Evolutionary conservation across 352 stramenopile species (phyloP).

Genomic region (Salisapilia sapeloensis): DNA sequence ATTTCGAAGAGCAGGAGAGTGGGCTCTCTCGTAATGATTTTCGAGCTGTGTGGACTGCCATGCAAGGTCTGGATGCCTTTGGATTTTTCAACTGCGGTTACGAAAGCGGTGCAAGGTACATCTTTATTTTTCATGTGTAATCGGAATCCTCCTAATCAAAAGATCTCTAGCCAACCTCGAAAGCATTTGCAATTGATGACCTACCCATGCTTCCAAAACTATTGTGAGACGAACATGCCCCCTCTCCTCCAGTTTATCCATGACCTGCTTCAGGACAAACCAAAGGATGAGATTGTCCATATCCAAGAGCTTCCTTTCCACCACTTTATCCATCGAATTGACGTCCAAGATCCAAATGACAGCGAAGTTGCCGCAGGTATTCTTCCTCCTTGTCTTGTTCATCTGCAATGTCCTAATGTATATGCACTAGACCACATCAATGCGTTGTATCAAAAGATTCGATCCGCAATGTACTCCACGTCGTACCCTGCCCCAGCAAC

Average conservation of each 20-base stretch:
- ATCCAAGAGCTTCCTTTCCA: constrained; percentile 47
- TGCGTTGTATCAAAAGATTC: constrained; percentile 24
- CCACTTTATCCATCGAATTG: constrained; percentile 53
- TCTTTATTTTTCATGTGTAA: neutral
- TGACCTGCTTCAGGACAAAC: constrained; percentile 16
- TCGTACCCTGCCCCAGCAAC: constrained; percentile 9
- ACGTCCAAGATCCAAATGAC: constrained; percentile 12
- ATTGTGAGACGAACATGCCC: constrained; percentile 43
- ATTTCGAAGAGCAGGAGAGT: constrained; percentile 47
- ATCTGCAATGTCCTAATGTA: neutral
- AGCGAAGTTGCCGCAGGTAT: constrained; percentile 24
- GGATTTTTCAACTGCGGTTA: constrained; percentile 78
- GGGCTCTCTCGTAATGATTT: constrained; percentile 28
- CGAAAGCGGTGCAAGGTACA: constrained; percentile 54
- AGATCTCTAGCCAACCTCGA: constrained; percentile 38
- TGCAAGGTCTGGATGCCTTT: constrained; percentile 49
- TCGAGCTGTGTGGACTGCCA: constrained; percentile 56
- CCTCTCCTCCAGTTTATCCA: constrained; percentile 60
- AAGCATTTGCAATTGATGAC: constrained; percentile 82
- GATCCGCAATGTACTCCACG: constrained; percentile 19
- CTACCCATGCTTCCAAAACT: constrained; percentile 46
- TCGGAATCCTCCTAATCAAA: neutral
- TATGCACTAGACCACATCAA: constrained; percentile 11
- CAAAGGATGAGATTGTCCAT: constrained; percentile 22
- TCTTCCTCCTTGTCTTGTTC: neutral